Evolutionary conservation across 352 stramenopile genomes (phyloP), one percentile per base, ranked within the genome.

Genomic region (Pythium dissotocum): DNA sequence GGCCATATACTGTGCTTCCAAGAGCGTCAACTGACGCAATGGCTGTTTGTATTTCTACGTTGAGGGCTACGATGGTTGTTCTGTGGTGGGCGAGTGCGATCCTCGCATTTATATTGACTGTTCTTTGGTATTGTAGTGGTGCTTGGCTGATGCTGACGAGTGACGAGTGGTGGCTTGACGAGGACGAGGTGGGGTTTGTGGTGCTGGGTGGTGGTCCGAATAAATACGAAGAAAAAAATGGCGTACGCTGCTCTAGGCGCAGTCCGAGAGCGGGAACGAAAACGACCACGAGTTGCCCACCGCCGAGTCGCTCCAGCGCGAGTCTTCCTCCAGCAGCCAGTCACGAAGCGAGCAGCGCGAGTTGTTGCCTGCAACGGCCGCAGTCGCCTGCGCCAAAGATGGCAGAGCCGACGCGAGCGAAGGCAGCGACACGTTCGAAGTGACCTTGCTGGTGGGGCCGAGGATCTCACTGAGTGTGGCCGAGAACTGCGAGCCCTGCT

Each of bases 251-350:
- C 28, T 44, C 30, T 69, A 85, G 13, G 71, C 65, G 28, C 80
- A 85, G 54, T 87, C 76, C 42, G 77, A 78, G 60, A 86, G 65
- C 26, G 78, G 75, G 32, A 82, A 68, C 26, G 76, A 82, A 52
- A 88, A 80, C 10, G 79, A 89, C 80, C 79, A 89, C 13, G 80
- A 89, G 26, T 78, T 80, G 28, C 76, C 73, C 6, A 76, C 68
- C 61, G 80, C 85, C 57, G 64, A 77, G 44, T 82, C 65, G 72
- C 79, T 84, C 79, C 80, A 91, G 55, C 82, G 76, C 32, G 77
- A 61, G 24, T 91, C 80, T 12, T 80, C 72, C 65, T 89, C 79
- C 57, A 85, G 67, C 52, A 91, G 77, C 74, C 71, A 89, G 28
- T 91, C 80, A 33, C 64, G 71, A 26, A 87, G 65, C 64, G 79